Evolutionary conservation across 495 filamentous ascomycete species (phyloP), one percentile per base, ranked within the genome.

Genomic region (Acidiella bohemica): DNA sequence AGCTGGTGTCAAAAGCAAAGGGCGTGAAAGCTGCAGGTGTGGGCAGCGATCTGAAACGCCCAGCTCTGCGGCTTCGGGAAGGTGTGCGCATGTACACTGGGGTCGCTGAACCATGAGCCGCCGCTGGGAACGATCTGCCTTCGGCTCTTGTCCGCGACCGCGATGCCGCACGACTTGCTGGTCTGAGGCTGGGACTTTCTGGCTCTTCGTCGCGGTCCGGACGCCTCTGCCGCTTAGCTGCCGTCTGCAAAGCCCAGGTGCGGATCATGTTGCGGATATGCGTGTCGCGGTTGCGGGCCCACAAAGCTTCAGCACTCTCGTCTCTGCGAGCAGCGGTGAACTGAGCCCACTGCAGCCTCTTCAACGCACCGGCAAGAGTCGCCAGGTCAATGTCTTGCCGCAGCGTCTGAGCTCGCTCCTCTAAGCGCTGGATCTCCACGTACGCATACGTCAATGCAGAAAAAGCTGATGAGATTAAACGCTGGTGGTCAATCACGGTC

Each of bases 211-310:
- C 43, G 13, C 38, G 39, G n/a, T 17, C 19, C 7, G 3, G 11
- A 9, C 31, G 19, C 10, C 14, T 10, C 8, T 16, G n/a, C 14
- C 40, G 11, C 13, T 22, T 25, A 20, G 50, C 44, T 1, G 27
- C 27, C 2, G 52, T 50, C 19, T 53, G 54, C 24, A 56, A 52
- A n/a, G 33, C 40, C 60, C 60, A 64, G 26, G 53, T 53, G 4
- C 59, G 39, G 5, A 64, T n/a, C 58, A 62, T 61, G 4, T 50
- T 42, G 18, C 56, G 36, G 19, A 54, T 26, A 32, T 61, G 59
- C 30, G 46, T 49, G 21, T 60, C 54, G 16, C 53, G 50, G 24
- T 57, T 59, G 6, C 58, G 44, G 4, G 46, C 45, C 29, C 40
- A 44, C 9, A 64, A 50, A 16, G 58, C 58, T 2, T 56, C 32